These are phyloP conservation scores for Coniochaeta prunicola DNA, from an alignment of 2,329 filamentous ascomycete genomes.

Conservation along the genomic window DNA sequence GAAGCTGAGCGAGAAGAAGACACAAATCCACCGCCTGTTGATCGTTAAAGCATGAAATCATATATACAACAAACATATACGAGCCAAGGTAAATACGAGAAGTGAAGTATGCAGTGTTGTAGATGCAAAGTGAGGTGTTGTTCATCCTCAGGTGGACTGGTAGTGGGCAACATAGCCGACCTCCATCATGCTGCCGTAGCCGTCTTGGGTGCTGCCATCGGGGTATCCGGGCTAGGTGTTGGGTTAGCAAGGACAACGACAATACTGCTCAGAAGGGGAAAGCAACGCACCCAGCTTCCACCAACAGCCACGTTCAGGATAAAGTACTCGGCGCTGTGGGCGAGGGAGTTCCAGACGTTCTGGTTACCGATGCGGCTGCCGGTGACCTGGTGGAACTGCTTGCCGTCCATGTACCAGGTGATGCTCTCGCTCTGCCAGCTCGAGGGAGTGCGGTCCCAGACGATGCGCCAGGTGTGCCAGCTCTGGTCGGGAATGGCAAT, in stretches of 20 bases:
- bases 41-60: background rate
- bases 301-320: slow-evolving; percentile 22
- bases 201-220: slow-evolving; percentile 17
- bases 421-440: slow-evolving; percentile 38
- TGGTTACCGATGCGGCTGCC: slow-evolving; percentile 32
- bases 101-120: background rate
- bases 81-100: background rate
- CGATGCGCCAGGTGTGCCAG: slow-evolving; percentile 41
- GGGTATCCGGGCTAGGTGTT: slow-evolving; percentile 18
- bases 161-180: slow-evolving; percentile 21
- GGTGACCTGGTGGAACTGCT: slow-evolving; percentile 32
- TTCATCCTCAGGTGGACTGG: background rate
- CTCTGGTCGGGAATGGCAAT: slow-evolving; percentile 34
- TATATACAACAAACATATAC: background rate
- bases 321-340: slow-evolving; percentile 16
- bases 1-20: background rate
- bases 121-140: background rate
- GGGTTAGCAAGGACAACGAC: background rate
- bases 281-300: slow-evolving; percentile 21
- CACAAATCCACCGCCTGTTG: background rate
- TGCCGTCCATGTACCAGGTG: slow-evolving; percentile 40
- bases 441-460: slow-evolving; percentile 33
- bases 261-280: background rate
- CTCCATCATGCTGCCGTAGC: slow-evolving; percentile 22
- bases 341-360: slow-evolving; percentile 32